Base-by-base conservation (phyloP, 495 filamentous ascomycete genomes). In the Chlorociboria aeruginascens region DNA sequence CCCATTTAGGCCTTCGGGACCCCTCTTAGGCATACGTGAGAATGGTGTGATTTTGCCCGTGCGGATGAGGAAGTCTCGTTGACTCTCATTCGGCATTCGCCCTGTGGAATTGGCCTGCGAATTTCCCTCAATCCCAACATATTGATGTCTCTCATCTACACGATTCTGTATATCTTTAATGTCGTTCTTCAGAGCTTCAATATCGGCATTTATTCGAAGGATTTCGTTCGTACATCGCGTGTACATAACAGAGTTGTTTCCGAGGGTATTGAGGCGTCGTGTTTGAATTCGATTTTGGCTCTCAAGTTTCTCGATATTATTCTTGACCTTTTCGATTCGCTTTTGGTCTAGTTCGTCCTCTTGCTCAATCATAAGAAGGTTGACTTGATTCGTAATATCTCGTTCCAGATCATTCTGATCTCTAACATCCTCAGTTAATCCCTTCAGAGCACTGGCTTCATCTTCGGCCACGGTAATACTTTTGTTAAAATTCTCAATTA, bases 1-100 rank as follows among this genome's bases (percentile, higher is more conserved):
- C 13, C 79, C 74, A 33, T 77, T 68, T 6, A 74, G 66, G 1
- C 74, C 77, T 34, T 70, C 69, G 11, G 69, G 67, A 14, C 67
- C 62, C 17, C 70, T 67, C 30, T 69, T 71, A 37, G 72, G 70
- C 56, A 89, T 73, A 43, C 79, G 81, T 2, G 89, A 82, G 49
- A 98, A 97, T 0, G 92, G 92, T 0, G 92, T 98, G 55, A 98
- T 98, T 63, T 97, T 95, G 44, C 92, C 92, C 0, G 90, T 98
- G 6, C 92, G 77, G 32, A 98, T 89, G 41, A 98, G 74, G 61
- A 86, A 97, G 29, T 93, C 88, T 40, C 89, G 76, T 43, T 85
- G 78, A 11, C 74, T 87, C 66, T 97, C 92, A 54, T 82, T 80
- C 12, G 85, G 78, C 49, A 89, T 62, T 44, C 74, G 77, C 4